These are phyloP conservation scores for Trichoderma gamsii DNA, from an alignment of 495 filamentous ascomycete genomes.

Conservation along the genomic window DNA sequence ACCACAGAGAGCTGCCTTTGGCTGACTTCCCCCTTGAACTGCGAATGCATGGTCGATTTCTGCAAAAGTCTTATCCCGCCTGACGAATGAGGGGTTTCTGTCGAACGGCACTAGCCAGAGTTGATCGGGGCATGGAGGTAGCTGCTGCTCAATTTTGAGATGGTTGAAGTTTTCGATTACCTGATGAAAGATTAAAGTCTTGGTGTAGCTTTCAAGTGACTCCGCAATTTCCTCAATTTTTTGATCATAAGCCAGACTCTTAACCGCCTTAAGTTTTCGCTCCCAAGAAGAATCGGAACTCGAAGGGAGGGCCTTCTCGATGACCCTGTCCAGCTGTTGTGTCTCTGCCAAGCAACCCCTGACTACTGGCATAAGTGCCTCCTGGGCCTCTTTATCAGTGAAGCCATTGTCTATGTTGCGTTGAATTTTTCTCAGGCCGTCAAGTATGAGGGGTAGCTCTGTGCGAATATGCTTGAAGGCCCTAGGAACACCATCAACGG, in stretches of 20 bases:
- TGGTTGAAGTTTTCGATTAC: background rate
- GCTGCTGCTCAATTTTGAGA: background rate
- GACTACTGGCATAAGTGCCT: conserved; percentile 25
- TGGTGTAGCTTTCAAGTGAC: conserved; percentile 7
- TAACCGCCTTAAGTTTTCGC: background rate
- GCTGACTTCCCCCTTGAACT: background rate
- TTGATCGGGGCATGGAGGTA: background rate
- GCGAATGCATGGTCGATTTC: conserved; percentile 1
- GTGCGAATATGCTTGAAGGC: conserved; percentile 28
- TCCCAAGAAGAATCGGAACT: conserved; percentile 16
- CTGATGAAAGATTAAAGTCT: background rate
- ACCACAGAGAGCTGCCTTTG: background rate
- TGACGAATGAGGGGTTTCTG: background rate
- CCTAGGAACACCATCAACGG: conserved; percentile 24
- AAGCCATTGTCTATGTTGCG: conserved; percentile 20
- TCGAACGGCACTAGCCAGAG: background rate
- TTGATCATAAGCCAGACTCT: conserved; percentile 26
- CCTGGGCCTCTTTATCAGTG: conserved; percentile 17
- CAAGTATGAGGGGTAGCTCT: conserved; percentile 28
- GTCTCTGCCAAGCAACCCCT: conserved; percentile 23
- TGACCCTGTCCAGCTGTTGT: conserved; percentile 21
- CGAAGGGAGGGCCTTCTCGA: conserved; percentile 21
- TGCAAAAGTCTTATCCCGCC: background rate
- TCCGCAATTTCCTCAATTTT: conserved; percentile 26
- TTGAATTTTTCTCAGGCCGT: conserved; percentile 25